phyloP scores from a whole-genome alignment of 1,284 basidiomycete genomes.

The Papiliotrema terrestris region DNA sequence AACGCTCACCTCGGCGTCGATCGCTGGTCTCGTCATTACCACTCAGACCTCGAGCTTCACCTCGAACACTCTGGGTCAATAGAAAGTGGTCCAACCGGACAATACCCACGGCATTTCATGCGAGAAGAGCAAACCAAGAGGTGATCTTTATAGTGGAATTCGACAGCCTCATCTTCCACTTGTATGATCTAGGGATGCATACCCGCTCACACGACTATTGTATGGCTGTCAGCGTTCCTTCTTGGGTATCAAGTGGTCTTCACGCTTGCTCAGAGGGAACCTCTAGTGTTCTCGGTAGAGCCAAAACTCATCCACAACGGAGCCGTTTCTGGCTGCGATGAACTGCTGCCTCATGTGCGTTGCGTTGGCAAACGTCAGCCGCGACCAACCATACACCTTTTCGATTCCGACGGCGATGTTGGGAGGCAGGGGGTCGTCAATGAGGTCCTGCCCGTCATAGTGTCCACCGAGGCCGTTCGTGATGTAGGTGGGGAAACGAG shows the following conservation, averaged over 20 bases:
- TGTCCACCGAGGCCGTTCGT: slow-evolving; percentile 42
- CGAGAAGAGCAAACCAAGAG: no score
- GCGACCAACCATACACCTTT: slow-evolving; percentile 32
- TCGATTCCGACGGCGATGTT: slow-evolving; percentile 28
- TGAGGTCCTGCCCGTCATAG: slow-evolving; percentile 35
- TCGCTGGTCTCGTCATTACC: slow-evolving; percentile 21
- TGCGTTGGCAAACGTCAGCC: slow-evolving; percentile 37
- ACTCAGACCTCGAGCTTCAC: slow-evolving; percentile 2
- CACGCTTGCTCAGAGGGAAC: no score
- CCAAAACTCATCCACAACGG: slow-evolving; percentile 20
- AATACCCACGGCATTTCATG: no score
- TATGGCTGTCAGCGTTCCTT: no score
- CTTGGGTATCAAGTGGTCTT: no score
- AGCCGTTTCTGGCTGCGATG: slow-evolving; percentile 20
- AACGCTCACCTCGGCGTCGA: slow-evolving; percentile 23
- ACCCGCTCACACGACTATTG: no score
- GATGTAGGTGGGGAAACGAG: slow-evolving; percentile 25
- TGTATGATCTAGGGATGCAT: no score
- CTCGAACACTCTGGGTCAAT: background rate
- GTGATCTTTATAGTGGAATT: no score
- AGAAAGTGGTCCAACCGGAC: background rate
- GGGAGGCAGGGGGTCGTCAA: slow-evolving; percentile 20
- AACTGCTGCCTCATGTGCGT: slow-evolving; percentile 32
- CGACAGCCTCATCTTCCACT: no score
- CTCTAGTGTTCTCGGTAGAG: slow-evolving; percentile 21